Evolutionary conservation across 106 monocot species (phyloP), one percentile per base, ranked within the genome.

Genomic region (Dioscorea zingiberensis): DNA sequence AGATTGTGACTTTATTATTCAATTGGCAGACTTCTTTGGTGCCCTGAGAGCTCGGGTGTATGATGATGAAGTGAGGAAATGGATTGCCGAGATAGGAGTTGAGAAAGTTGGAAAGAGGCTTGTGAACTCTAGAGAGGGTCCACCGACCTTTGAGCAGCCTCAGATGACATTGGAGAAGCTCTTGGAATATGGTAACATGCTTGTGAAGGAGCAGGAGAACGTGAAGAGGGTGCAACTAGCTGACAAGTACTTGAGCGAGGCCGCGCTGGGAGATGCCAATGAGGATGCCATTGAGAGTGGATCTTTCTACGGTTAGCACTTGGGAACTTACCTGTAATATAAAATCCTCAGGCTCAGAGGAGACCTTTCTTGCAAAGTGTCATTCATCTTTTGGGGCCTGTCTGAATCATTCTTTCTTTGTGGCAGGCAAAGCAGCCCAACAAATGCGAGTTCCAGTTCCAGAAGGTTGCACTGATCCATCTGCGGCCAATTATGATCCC

Each of bases 181-280:
- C 12, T 67, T 87, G 55, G 87, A 76, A 69, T 87, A 87, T 44
- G 87, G 87, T 2, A 77, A 74, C 75, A 82, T 87, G 87, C 70
- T 87, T 38, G 87, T 87, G 17, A 55, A 68, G 65, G 87, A 87
- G 61, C 87, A 87, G 70, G 87, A 87, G 76, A 87, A 83, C 29
- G 87, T 87, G 47, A 87, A 87, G 87, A 82, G 87, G 48, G 87
- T 87, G 51, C 87, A 83, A 32, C 56, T 87, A 57, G 82, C 87
- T 13, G 82, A 87, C 67, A 82, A 78, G 59, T 87, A 82, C 66
- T 48, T 83, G 67, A 82, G 66, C 24, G 82, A 87, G 66, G 87
- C 87, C 24, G 82, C 87, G 4, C 82, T 87, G 14, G 87, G 87
- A 49, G 87, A 87, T n/a, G 87, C 87, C 66, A 87, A 87, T 44